Conservation (phyloP, 202 grass and related monocot species). For the Zizania palustris region DNA sequence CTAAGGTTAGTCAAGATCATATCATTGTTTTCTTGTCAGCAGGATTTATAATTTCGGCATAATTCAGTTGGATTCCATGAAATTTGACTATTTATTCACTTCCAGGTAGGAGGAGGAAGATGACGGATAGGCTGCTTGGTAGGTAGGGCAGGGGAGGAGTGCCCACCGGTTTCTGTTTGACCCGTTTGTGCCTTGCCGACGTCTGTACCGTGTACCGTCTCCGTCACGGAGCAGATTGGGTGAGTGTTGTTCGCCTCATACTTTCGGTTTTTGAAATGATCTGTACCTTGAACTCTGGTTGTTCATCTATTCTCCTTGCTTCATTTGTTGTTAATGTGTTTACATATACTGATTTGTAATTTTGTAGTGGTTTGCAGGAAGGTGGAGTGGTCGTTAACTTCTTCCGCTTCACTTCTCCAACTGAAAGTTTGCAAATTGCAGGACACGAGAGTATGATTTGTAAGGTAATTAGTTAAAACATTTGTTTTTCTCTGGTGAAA, state of each 20-base stretch:
- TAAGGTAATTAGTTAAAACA: constrained; percentile 11
- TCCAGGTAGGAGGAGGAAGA: not conserved
- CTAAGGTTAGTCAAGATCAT: no score
- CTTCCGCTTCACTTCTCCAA: not conserved
- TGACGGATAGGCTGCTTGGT: not conserved
- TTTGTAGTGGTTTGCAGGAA: not conserved
- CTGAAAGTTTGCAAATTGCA: not conserved
- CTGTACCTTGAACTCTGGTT: not conserved
- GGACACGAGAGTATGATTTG: not conserved
- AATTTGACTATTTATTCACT: constrained; percentile 10
- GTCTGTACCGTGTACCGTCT: no score
- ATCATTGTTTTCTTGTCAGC: no score
- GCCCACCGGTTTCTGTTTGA: not conserved
- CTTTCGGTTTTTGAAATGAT: not conserved
- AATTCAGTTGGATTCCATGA: no score
- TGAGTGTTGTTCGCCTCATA: constrained; percentile 5
- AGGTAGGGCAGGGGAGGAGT: not conserved
- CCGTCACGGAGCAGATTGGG: not conserved
- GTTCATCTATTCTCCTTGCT: not conserved
- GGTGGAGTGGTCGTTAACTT: not conserved
- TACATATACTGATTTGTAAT: no score
- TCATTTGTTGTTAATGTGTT: not conserved
- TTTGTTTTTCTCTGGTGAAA: not conserved
- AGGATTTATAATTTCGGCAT: no score
- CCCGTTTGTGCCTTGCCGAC: not conserved